Base-by-base conservation (phyloP, 2,329 filamentous ascomycete species). In the Xylariaceae sp. region DNA sequence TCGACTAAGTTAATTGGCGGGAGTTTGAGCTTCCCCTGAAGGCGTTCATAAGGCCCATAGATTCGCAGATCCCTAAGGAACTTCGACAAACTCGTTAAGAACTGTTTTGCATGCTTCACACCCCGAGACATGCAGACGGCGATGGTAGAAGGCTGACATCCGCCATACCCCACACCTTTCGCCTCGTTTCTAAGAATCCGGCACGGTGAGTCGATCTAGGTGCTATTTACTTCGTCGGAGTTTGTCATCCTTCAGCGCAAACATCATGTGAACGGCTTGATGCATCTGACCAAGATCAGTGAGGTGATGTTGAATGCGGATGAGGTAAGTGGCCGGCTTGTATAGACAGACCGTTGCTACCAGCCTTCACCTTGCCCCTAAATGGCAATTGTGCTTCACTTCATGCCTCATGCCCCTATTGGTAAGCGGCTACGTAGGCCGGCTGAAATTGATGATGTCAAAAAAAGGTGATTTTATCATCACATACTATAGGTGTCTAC, bases 391-490 rank as follows among this genome's bases (percentile, higher is more conserved):
- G 48, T 23, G 53, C 48, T 50, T 40, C 42, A 29, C 44, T 43
- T 6, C 48, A 48, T 55, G 52, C 56, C 52, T 42, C 21, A 62
- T 62, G n/a, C 49, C 44, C 42, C 40, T 44, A n/a, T 40, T 26
- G 26, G n/a, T 43, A 45, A 45, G 52, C 40, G 41, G 44, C 37
- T 48, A 40, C 26, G 50, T 47, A 52, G 48, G 37, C 43, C 23
- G 48, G 46, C 45, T 52, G 20, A 48, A 50, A 23, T 44, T 40
- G 52, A 52, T 62, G 60, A 62, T 60, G 60, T 62, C 57, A 62
- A 57, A 58, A 57, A 50, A 14, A 20, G 32, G 42, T 60, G 37
- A 50, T 44, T 44, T 50, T 47, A 41, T 52, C 42, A 57, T 53
- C 43, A 23, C 32, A 54, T 44, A 50, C 50, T 56, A 44, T 44